Evolutionary conservation across 345 rosid species (phyloP).

Genomic region (Rhodamnia rubescens): DNA sequence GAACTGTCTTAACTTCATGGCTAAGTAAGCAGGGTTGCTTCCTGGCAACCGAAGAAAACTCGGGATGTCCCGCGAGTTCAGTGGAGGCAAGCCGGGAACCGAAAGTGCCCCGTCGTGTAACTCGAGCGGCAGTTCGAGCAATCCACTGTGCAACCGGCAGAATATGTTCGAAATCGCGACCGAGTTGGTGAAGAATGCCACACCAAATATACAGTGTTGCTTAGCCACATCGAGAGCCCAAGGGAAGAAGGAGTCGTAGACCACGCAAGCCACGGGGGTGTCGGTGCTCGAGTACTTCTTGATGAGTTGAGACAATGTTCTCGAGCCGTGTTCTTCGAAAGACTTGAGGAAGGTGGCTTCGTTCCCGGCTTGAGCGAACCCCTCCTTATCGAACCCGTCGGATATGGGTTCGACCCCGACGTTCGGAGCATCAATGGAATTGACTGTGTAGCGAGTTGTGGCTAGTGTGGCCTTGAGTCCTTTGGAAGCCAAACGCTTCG

Average conservation of each 20-base stretch:
- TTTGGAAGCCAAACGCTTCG: slow-evolving; percentile 51
- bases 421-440: slow-evolving; percentile 24
- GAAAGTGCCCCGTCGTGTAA: slow-evolving; percentile 16
- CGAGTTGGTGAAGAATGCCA: slow-evolving; percentile 64
- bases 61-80: slow-evolving; percentile 40
- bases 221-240: slow-evolving; percentile 76
- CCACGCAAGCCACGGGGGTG: slow-evolving; percentile 32
- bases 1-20: slow-evolving; percentile 46
- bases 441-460: slow-evolving; percentile 47
- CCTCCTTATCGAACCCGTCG: slow-evolving; percentile 52
- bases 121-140: slow-evolving; percentile 28
- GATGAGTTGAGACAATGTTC: slow-evolving; percentile 35
- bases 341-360: slow-evolving; percentile 25
- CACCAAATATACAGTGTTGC: slow-evolving; percentile 36
- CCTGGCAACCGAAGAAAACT: slow-evolving; percentile 28
- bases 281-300: slow-evolving; percentile 16
- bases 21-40: slow-evolving; percentile 41
- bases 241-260: slow-evolving; percentile 63
- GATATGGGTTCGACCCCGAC: slow-evolving; percentile 50
- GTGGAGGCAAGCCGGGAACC: slow-evolving; percentile 41
- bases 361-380: slow-evolving; percentile 25
- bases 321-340: slow-evolving; percentile 34
- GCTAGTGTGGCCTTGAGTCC: slow-evolving; percentile 55
- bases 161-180: slow-evolving; percentile 34
- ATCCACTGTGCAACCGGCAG: slow-evolving; percentile 25